Evolutionary conservation across 116 monocot species (phyloP), one percentile per base, ranked within the genome.

Genomic region (Thalassia testudinum): DNA sequence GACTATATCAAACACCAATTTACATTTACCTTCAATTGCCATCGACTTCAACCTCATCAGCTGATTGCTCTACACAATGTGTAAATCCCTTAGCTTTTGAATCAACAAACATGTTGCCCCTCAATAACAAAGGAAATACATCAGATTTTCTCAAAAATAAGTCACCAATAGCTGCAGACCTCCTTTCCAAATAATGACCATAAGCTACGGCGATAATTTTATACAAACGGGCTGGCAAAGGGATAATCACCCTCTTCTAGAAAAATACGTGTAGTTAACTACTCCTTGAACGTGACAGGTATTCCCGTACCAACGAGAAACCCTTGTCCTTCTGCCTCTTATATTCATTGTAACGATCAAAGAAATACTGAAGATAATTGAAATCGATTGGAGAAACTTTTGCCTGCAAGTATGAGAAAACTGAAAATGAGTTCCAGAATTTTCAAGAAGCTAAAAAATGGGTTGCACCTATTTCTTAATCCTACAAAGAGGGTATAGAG

Each of bases 361-460:
- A 85, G 69, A 97, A 95, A 56, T 95, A 95, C 18, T 54, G 56
- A 19, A 95, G 72, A 58, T 97, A 97, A 61, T 97, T 82, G 38
- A 97, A 97, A 21, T 89, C 79, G 19, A 97, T 81, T 1, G 85
- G 79, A 0, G 97, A 89, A 27, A 85, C 79, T 50, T 77, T 89
- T 40, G 88, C 81, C 89, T 97, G 60, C 15, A 45, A 45, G 19
- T 20, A 5, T 45, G 4, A 7, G 14, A 14, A 40, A 14, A 40
- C 14, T 40, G 7, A 14, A 14, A 40, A 40, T 40, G 11, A 40
- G 40, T 40, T 8, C 40, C 7, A 8, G 7, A 14, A 8, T 8
- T 40, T 8, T 14, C 7, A 8, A 14, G 40, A 8, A 8, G 11
- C 7, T 40, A 40, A 40, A 7, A 40, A 8, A 40, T 14, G 30